A percentile compares a stretch with the other conserved stretches of the same genome.
phyloP scores from a whole-genome alignment of 306 rosid genomes.

The Prosopis cineraria region DNA sequence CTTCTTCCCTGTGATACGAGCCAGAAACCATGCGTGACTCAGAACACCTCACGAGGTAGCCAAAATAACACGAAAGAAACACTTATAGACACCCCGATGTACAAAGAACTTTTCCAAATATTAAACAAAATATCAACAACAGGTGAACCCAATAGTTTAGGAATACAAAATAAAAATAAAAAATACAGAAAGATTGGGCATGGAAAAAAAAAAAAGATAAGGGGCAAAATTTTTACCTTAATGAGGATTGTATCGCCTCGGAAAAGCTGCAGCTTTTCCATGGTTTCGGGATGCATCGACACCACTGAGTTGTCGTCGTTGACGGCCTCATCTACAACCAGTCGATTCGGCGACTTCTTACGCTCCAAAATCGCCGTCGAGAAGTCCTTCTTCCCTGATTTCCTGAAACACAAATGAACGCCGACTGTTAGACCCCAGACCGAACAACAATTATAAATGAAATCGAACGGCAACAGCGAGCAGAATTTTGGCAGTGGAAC shows the following conservation, averaged over 20 bases:
- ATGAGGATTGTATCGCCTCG: conserved; percentile 56
- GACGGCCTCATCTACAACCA: conserved; percentile 52
- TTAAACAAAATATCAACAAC: not conserved
- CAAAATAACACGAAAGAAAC: not conserved
- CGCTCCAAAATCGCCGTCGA: conserved; percentile 59
- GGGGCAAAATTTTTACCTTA: conserved; percentile 35
- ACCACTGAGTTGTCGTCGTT: conserved; percentile 59
- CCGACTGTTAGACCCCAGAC: not conserved
- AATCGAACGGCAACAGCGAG: not conserved
- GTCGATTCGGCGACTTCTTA: conserved; percentile 56
- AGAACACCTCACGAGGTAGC: not conserved
- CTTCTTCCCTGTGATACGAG: conserved; percentile 48
- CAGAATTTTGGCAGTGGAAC: not conserved
- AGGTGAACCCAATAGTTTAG: not conserved
- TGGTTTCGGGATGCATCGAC: conserved; percentile 51
- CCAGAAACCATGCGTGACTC: not conserved
- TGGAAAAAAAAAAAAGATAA: too few species aligned
- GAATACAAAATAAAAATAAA: not conserved
- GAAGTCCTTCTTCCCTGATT: conserved; percentile 55
- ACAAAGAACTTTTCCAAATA: not conserved
- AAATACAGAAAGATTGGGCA: not conserved
- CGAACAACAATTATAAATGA: not conserved
- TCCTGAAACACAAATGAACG: conserved; percentile 26
- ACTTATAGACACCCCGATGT: not conserved
- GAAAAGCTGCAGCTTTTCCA: conserved; percentile 56